Base-by-base conservation (phyloP, 306 rosid genomes). In the Leucaena leucocephala region DNA sequence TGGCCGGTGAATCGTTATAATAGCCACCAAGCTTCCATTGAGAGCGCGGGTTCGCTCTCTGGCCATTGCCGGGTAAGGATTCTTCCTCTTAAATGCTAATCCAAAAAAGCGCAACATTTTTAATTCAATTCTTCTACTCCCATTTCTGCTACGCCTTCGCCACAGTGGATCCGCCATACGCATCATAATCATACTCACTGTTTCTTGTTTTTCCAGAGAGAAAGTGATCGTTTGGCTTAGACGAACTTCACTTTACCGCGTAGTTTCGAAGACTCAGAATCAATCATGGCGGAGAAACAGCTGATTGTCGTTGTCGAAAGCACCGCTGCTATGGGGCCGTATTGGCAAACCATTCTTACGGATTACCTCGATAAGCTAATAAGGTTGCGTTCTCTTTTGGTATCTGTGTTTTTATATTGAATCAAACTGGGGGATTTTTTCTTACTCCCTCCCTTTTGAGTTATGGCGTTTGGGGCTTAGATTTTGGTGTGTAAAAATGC, bases 291-390 rank as follows among this genome's bases (percentile, higher is more conserved):
- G 34, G 98, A 90, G 81, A 93, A 86, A 89, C 97, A 88, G 85
- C 82, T 93, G 81, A 90, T 90, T 83, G 82, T 93, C 7, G 95
- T 52, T 40, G 98, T 91, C 8, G 98, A 93, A 84, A 87, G 89
- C 67, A 93, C 97, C 39, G 97, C 93, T 5, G 97, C 95, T 34
- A 86, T 93, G 92, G 97, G 98, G 0, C 95, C 93, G 35, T 90
- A 83, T 78, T 93, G 97, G 98, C 73, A 75, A 16, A 77, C 87
- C 49, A n/a, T 90, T 72, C 77, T 78, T 44, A 69, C 77, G 57
- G 98, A 93, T 82, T 93, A 93, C 85, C 85, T 93, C 15, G 95
- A 91, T 7, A 93, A 93, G 88, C 81, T 93, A 69, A 81, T 90
- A 76, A 90, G 98, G 98, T 93, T 38, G 8, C 3, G 0, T 46